Evolutionary conservation across 192 early-diverging fungal genomes (phyloP), one percentile per base, ranked within the genome.

Genomic region (Coemansia interrupta): DNA sequence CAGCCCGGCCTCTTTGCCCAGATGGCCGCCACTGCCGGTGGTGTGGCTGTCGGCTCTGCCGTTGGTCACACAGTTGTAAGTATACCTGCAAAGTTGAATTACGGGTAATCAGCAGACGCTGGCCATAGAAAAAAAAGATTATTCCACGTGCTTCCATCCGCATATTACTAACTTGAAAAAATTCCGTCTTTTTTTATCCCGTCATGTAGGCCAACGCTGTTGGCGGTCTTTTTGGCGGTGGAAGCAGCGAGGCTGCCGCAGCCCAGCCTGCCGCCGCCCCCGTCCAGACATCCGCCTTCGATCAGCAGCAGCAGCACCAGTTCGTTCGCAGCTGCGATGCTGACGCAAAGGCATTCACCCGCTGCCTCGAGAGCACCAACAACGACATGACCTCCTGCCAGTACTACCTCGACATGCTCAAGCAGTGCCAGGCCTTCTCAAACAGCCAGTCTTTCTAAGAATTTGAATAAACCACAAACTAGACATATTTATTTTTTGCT

Each of bases 11-110:
- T 92, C 36, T 64, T 79, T 66, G 59, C 71, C 15, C 71, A 94
- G 78, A 93, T 94, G 90, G 94, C 91, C n/a, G 81, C 91, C 14
- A 94, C 94, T 19, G 94, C 92, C 54, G 94, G 90, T 43, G 92
- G 92, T 80, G 92, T 92, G 42, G 94, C 92, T 60, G 88, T 96
- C n/a, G 94, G 92, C 49, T 87, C 85, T 51, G 89, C 89, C 43
- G 83, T 91, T 32, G 89, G 86, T 46, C 83, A 85, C 64, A 80
- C 85, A 61, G 71, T 83, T 28, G 69, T 72, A 70, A 68, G 82
- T 63, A 28, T 18, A 20, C 17, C 4, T 26, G 40, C 19, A 10
- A 41, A 10, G 42, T 18, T 19, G 29, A 8, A n/a, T 51, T 55
- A 36, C 19, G 32, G 30, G 30, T 20, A n/a, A 39, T 20, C 10